A percentile compares a stretch with the other conserved stretches of the same genome.
These are phyloP conservation scores for Ustilago shanxiensis DNA, from an alignment of 1,284 basidiomycete genomes.

Conservation along the genomic window DNA sequence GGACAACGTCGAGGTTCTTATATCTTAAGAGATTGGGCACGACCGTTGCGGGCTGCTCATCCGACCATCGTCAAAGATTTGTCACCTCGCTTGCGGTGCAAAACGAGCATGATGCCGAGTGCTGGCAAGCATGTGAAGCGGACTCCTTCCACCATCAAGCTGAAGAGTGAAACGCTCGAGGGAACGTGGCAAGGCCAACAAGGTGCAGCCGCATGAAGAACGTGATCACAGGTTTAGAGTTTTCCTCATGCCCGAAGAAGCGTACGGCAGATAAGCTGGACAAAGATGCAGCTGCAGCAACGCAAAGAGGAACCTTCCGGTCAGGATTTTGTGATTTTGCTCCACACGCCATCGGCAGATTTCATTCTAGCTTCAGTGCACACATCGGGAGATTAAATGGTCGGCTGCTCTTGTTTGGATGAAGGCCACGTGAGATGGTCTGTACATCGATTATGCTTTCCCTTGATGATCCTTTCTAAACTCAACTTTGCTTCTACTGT, in stretches of 20 bases:
- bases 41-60: not conserved
- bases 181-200: constrained; percentile 2
- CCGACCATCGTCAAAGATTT: not conserved
- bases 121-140: not conserved
- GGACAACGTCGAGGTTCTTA: too few species aligned
- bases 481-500: not conserved
- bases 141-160: not conserved
- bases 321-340: constrained; percentile 9
- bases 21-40: too few species aligned
- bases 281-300: not conserved
- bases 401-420: too few species aligned
- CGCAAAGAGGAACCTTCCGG: constrained; percentile 26
- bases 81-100: constrained; percentile 1
- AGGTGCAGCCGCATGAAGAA: not conserved
- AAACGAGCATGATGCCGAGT: not conserved
- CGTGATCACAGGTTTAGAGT: constrained; percentile 4
- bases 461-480: too few species aligned
- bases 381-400: too few species aligned
- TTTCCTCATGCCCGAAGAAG: not conserved
- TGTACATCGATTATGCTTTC: constrained; percentile 1
- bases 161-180: not conserved
- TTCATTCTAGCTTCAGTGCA: too few species aligned
- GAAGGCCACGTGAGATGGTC: not conserved
- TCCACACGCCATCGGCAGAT: not conserved
- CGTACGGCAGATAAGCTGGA: not conserved